A percentile compares a stretch with the other conserved stretches of the same genome.
Conservation (phyloP, 2,329 filamentous ascomycete genomes). For the Hypoxylon sp. region DNA sequence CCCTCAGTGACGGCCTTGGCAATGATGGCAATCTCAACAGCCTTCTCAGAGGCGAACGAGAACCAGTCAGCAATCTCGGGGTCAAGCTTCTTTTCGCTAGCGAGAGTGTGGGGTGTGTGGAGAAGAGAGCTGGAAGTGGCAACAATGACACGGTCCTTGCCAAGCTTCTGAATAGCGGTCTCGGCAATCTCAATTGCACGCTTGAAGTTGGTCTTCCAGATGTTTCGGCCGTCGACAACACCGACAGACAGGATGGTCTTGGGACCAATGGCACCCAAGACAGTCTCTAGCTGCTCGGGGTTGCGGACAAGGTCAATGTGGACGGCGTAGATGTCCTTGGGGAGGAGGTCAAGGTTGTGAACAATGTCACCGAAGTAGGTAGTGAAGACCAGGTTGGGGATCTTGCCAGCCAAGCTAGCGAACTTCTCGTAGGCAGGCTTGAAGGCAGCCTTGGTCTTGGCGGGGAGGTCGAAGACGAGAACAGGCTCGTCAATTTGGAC, state of each 20-base stretch:
- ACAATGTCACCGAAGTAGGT: conserved; percentile 99
- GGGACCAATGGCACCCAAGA: conserved; percentile 85
- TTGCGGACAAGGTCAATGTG: conserved; percentile 98
- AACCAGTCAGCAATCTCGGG: conserved; percentile 97
- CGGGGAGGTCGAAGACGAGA: conserved; percentile 92
- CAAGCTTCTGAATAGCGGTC: conserved; percentile 91
- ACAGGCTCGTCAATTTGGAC: conserved; percentile 99
- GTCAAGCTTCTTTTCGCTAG: conserved; percentile 98
- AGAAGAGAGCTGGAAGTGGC: conserved; percentile 98
- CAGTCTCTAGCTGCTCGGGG: conserved; percentile 94
- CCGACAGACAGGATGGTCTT: conserved; percentile 93
- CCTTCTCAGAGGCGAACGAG: conserved; percentile 97
- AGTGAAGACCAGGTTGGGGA: conserved; percentile 90
- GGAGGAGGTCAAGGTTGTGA: conserved; percentile 95
- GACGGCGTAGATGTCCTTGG: conserved; percentile 84
- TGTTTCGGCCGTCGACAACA: conserved; percentile 99
- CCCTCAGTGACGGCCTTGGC: conserved; percentile 97
- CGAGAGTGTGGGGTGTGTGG: conserved; percentile 97
- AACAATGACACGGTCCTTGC: conserved; percentile 97
- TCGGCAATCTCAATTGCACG: conserved; percentile 92
- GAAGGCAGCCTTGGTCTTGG: conserved; percentile 95
- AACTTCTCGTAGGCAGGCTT: conserved; percentile 97
- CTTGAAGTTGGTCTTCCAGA: conserved; percentile 99
- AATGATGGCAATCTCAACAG: conserved; percentile 88
- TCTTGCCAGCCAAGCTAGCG: conserved; percentile 79